Conservation (phyloP, 805 yeast genomes). For the Jamesozyma gamospora region DNA sequence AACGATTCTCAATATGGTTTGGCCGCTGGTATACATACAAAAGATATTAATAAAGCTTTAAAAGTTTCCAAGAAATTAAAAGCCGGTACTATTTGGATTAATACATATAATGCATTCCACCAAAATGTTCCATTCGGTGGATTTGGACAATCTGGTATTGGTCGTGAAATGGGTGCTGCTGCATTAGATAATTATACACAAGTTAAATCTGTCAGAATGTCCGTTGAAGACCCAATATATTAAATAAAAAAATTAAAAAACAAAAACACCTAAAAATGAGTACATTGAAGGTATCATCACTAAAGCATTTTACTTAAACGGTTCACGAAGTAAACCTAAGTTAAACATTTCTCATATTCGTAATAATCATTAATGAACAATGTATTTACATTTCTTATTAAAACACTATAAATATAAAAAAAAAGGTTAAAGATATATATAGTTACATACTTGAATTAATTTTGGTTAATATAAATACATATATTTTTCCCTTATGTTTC, state of each 20-base stretch:
- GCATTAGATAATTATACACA: slow-evolving; percentile 81
- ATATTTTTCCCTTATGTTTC: too few species aligned
- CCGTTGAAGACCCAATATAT: slow-evolving; percentile 6
- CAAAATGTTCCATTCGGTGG: slow-evolving; percentile 89
- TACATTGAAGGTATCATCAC: not conserved
- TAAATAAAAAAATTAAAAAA: not conserved
- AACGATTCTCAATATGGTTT: slow-evolving; percentile 78
- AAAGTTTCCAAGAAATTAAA: slow-evolving; percentile 63
- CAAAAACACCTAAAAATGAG: not conserved
- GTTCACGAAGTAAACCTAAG: slow-evolving; percentile 15
- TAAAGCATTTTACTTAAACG: slow-evolving; percentile 3
- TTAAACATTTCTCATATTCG: slow-evolving; percentile 6
- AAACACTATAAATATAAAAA: not conserved
- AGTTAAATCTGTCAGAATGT: slow-evolving; percentile 57
- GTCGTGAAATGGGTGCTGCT: slow-evolving; percentile 87
- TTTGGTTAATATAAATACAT: too few species aligned
- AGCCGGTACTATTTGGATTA: slow-evolving; percentile 89
- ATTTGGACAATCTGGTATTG: slow-evolving; percentile 80
- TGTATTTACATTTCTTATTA: slow-evolving; percentile 12
- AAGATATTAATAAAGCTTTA: slow-evolving; percentile 62
- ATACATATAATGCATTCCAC: slow-evolving; percentile 84
- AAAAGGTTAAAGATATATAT: too few species aligned
- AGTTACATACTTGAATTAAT: too few species aligned
- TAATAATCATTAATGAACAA: slow-evolving; percentile 14
- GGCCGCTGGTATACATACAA: slow-evolving; percentile 86